Evolutionary conservation across 306 rosid genomes (phyloP).

Genomic region (Vigna radiata): DNA sequence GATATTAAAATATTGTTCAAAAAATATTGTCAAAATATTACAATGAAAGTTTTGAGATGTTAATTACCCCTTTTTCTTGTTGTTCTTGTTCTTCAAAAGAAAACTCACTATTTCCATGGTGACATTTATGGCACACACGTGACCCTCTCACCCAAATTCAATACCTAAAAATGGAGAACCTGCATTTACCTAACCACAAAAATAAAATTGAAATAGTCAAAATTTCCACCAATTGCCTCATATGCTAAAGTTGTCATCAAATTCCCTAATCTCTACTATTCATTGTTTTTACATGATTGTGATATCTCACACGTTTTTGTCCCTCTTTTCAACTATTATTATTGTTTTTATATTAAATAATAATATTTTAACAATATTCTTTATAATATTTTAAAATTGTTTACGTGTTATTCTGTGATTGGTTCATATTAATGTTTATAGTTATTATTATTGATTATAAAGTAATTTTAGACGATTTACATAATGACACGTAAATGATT

Average conservation of each 20-base stretch:
- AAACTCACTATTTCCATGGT: constrained; percentile 26
- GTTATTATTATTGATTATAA: too few species aligned
- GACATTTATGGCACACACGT: constrained; percentile 48
- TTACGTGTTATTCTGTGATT: too few species aligned
- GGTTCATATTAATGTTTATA: too few species aligned
- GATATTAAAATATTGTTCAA: too few species aligned
- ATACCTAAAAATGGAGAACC: constrained; percentile 51
- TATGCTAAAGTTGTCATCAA: constrained; percentile 45
- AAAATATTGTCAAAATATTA: not conserved
- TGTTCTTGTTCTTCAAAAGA: constrained; percentile 5
- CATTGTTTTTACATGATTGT: constrained; percentile 28
- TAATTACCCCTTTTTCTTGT: not conserved
- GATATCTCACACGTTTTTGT: constrained; percentile 40
- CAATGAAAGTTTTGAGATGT: constrained; percentile 10
- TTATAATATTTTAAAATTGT: too few species aligned
- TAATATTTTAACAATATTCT: too few species aligned
- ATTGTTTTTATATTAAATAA: constrained; percentile 14
- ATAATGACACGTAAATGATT: too few species aligned
- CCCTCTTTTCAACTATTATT: constrained; percentile 31
- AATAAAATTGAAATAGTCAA: constrained; percentile 37
- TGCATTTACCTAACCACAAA: constrained; percentile 50
- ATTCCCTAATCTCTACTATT: constrained; percentile 40
- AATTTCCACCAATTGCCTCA: constrained; percentile 41
- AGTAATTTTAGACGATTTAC: too few species aligned
- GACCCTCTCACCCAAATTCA: constrained; percentile 50